These are phyloP conservation scores for Cymbopogon citratus DNA, from an alignment of 176 grass and related monocot species.

Conservation along the genomic window DNA sequence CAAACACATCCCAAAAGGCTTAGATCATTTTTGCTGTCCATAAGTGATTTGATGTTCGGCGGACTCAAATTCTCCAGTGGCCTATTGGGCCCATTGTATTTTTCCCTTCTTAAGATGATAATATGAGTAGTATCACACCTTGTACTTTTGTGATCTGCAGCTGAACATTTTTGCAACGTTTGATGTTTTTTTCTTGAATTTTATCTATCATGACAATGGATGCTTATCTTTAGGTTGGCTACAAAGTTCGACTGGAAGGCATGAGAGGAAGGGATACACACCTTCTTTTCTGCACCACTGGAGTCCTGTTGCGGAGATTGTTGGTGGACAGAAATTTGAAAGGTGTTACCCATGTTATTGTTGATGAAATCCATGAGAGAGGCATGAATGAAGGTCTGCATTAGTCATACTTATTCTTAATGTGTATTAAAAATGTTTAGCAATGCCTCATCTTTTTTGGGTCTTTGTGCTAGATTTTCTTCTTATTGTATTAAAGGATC, in stretches of 20 bases:
- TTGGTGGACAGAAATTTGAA: slow-evolving; percentile 87
- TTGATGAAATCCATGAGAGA: slow-evolving; percentile 99
- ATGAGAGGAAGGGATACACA: slow-evolving; percentile 94
- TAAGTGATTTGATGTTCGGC: neutral
- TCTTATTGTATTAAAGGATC: slow-evolving; percentile 96
- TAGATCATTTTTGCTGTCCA: neutral
- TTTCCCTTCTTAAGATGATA: neutral
- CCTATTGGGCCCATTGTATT: neutral
- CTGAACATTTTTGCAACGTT: neutral
- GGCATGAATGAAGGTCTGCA: slow-evolving; percentile 98
- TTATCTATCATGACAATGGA: neutral
- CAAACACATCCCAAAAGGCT: neutral
- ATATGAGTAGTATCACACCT: neutral
- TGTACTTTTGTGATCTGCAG: neutral
- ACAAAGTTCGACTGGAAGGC: slow-evolving; percentile 96
- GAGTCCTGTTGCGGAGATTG: slow-evolving; percentile 85
- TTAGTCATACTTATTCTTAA: slow-evolving; percentile 8
- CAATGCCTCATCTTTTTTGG: neutral
- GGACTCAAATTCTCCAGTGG: neutral
- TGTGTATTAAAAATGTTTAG: neutral
- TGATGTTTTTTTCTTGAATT: neutral
- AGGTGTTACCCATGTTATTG: slow-evolving; percentile 95
- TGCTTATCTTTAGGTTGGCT: slow-evolving; percentile 50
- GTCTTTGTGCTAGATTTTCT: slow-evolving; percentile 72
- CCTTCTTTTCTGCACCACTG: slow-evolving; percentile 95